Conservation (phyloP, 2,329 filamentous ascomycete species). For the Alternaria alternata region DNA sequence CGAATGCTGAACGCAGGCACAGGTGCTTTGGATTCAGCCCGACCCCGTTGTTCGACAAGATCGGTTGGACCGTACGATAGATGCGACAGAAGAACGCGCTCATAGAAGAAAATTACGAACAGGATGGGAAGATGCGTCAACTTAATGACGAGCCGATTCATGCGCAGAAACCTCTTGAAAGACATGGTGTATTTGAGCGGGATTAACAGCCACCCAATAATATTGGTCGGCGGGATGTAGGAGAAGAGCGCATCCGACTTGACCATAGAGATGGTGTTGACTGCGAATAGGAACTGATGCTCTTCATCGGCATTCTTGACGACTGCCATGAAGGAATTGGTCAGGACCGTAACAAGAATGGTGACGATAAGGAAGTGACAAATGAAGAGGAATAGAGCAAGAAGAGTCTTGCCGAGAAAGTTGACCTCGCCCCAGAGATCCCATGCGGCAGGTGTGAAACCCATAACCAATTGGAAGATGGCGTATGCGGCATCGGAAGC, state of each 20-base stretch:
- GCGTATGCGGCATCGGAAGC: conserved; percentile 82
- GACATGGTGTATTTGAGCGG: conserved; percentile 83
- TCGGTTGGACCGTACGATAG: conserved; percentile 84
- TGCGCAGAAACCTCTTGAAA: conserved; percentile 79
- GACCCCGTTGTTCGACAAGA: conserved; percentile 75
- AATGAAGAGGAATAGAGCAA: conserved; percentile 88
- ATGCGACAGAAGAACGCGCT: conserved; percentile 78
- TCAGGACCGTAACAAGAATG: conserved; percentile 93
- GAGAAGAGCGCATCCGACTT: conserved; percentile 98
- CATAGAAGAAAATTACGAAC: conserved; percentile 86
- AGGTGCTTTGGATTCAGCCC: conserved; percentile 67
- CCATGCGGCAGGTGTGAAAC: conserved; percentile 95
- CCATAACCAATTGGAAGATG: conserved; percentile 94
- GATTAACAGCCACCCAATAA: conserved; percentile 88
- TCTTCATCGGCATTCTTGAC: conserved; percentile 93
- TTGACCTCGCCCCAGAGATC: conserved; percentile 86
- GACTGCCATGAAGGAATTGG: conserved; percentile 95
- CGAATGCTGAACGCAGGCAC: conserved; percentile 53
- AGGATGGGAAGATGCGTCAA: conserved; percentile 87
- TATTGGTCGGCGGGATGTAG: conserved; percentile 89
- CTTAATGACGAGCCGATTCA: conserved; percentile 93
- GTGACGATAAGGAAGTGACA: conserved; percentile 95
- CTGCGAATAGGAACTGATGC: conserved; percentile 90
- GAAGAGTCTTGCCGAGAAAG: conserved; percentile 74
- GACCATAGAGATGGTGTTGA: conserved; percentile 97